phyloP scores from a whole-genome alignment of 225 moss, liverwort and hornwort species.

The Polytrichum formosum region DNA sequence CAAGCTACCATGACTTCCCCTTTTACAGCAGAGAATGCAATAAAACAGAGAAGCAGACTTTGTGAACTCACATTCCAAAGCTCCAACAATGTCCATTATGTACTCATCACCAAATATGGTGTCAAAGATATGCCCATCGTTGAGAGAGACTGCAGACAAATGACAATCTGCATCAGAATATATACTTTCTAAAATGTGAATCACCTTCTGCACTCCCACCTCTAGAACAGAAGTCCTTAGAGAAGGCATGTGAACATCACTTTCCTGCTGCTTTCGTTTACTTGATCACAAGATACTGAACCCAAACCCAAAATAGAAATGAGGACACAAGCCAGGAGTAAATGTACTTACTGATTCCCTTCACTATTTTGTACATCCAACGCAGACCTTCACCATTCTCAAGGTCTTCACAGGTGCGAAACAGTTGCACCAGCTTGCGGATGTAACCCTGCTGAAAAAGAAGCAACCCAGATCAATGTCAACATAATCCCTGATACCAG shows the following conservation, averaged over 20 bases:
- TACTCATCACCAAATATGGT: slow-evolving; percentile 89
- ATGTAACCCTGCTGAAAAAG: slow-evolving; percentile 76
- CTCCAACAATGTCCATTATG: slow-evolving; percentile 95
- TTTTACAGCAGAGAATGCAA: neutral
- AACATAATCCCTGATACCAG: neutral
- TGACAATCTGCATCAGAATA: slow-evolving; percentile 6
- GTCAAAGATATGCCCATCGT: slow-evolving; percentile 89
- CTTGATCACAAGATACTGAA: no score
- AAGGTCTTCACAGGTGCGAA: slow-evolving; percentile 90
- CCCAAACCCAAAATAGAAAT: neutral
- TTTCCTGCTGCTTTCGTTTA: no score
- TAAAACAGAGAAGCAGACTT: slow-evolving; percentile 6
- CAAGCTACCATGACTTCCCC: no score
- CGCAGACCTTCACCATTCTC: slow-evolving; percentile 84
- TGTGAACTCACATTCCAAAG: slow-evolving; percentile 78
- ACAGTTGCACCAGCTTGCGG: slow-evolving; percentile 83
- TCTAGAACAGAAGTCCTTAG: no score
- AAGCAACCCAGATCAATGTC: neutral
- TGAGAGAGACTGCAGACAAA: slow-evolving; percentile 77
- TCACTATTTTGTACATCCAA: slow-evolving; percentile 84
- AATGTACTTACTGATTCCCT: slow-evolving; percentile 89
- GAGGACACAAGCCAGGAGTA: neutral
- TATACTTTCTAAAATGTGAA: neutral
- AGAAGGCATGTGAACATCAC: no score
- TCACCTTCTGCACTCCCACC: no score